Percentiles rank a stretch among this genome's conserved stretches.
Evolutionary conservation across 768 basidiomycete species (phyloP).

Genomic region (Lentinus brumalis): DNA sequence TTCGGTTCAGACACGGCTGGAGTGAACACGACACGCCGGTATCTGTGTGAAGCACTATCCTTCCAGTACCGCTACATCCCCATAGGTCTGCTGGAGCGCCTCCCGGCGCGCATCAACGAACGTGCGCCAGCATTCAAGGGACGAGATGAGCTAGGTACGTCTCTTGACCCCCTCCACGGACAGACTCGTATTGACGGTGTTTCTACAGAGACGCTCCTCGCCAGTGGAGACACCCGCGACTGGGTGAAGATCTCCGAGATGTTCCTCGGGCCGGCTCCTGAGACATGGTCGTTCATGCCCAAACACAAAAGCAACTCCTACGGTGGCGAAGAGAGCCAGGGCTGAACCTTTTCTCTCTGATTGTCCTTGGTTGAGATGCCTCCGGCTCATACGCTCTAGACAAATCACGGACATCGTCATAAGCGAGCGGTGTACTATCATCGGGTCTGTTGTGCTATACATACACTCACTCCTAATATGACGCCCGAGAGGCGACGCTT

Average conservation of each 20-base stretch:
- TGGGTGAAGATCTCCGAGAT: slow-evolving; percentile 96
- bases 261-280: slow-evolving; percentile 89
- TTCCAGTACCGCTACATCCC: slow-evolving; percentile 98
- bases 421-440: not conserved
- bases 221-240: slow-evolving; percentile 76
- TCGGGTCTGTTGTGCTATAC: not conserved
- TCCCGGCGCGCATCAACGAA: slow-evolving; percentile 87
- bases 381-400: not conserved
- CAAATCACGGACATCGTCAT: not conserved
- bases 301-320: slow-evolving; percentile 94
- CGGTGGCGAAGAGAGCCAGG: slow-evolving; percentile 60
- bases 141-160: slow-evolving; percentile 78
- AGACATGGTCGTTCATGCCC: slow-evolving; percentile 82
- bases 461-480: not conserved
- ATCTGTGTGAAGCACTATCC: slow-evolving; percentile 92
- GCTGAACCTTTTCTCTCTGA: slow-evolving; percentile 28
- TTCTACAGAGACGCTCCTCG: slow-evolving; percentile 73
- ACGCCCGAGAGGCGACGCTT: not conserved
- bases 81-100: slow-evolving; percentile 82
- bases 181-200: not conserved
- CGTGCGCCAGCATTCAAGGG: slow-evolving; percentile 87
- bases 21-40: slow-evolving; percentile 88
- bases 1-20: slow-evolving; percentile 89
- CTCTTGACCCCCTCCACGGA: not conserved
- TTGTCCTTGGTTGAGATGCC: not conserved